Conservation (phyloP, 306 rosid species). For the Lagenaria siceraria region DNA sequence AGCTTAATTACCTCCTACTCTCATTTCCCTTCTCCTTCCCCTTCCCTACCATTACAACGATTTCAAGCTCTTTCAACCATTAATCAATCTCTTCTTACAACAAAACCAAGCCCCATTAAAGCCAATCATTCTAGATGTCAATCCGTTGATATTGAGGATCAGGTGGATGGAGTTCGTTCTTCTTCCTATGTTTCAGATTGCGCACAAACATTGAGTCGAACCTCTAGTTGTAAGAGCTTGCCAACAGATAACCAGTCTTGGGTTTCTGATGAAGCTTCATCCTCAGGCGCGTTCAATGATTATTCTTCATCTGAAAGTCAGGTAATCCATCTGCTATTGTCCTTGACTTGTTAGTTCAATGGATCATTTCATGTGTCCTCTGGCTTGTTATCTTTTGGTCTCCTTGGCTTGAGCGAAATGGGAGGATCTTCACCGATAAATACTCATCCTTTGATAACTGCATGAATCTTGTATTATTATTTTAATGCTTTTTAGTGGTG, state of each 20-base stretch:
- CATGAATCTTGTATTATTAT: no score
- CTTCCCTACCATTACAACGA: constrained; percentile 60
- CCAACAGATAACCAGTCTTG: constrained; percentile 32
- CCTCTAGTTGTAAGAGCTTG: constrained; percentile 43
- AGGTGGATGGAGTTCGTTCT: constrained; percentile 19
- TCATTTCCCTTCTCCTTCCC: constrained; percentile 41
- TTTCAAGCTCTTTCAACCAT: constrained; percentile 71
- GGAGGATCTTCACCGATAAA: no score
- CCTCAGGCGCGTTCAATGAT: constrained; percentile 22
- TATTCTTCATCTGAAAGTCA: constrained; percentile 36
- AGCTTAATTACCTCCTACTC: constrained; percentile 35
- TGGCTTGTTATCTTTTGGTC: background rate
- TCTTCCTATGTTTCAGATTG: constrained; percentile 31
- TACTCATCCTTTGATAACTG: no score
- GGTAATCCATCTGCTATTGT: constrained; percentile 25
- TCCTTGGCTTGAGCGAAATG: background rate
- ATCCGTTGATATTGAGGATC: constrained; percentile 42
- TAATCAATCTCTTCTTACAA: constrained; percentile 37
- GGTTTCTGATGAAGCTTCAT: constrained; percentile 32
- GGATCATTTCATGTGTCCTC: background rate
- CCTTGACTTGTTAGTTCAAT: background rate
- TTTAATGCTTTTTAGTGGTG: no score
- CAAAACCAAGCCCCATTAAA: constrained; percentile 22
- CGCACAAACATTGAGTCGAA: constrained; percentile 23
- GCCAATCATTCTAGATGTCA: constrained; percentile 32